These are phyloP conservation scores for Ogataea hybrid DNA, from an alignment of 1,139 yeast genomes.

Conservation along the genomic window DNA sequence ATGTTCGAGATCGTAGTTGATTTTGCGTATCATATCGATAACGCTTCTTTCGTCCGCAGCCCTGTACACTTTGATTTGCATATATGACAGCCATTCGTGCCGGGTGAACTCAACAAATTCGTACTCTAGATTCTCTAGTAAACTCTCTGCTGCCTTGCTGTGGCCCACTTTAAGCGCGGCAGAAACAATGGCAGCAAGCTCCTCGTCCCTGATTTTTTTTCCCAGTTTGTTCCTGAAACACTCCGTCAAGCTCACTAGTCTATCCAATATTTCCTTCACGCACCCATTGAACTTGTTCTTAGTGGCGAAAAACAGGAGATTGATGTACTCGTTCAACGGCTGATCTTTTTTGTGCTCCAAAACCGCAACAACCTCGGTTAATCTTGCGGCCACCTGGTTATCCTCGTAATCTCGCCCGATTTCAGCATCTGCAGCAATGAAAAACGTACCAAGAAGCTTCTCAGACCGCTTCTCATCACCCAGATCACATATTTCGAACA, in stretches of 20 bases:
- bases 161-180: slow-evolving; percentile 26
- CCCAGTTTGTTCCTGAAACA: slow-evolving; percentile 13
- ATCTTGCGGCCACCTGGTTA: slow-evolving; percentile 22
- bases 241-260: slow-evolving; percentile 21
- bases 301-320: slow-evolving; percentile 28
- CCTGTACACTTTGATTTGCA: slow-evolving; percentile 23
- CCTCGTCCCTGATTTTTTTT: slow-evolving; percentile 23
- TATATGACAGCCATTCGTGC: slow-evolving; percentile 27
- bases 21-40: slow-evolving; percentile 9
- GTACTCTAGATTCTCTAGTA: slow-evolving; percentile 16
- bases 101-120: slow-evolving; percentile 17
- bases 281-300: slow-evolving; percentile 28
- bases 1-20: slow-evolving; percentile 17
- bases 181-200: slow-evolving; percentile 25
- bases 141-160: slow-evolving; percentile 15
- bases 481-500: slow-evolving; percentile 23
- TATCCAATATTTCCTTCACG: slow-evolving; percentile 19
- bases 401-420: slow-evolving; percentile 28
- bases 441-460: slow-evolving; percentile 22
- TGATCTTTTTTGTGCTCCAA: slow-evolving; percentile 18
- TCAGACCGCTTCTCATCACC: slow-evolving; percentile 9
- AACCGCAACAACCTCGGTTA: slow-evolving; percentile 19
- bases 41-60: slow-evolving; percentile 10
- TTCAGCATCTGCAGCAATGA: slow-evolving; percentile 30
- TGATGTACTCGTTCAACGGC: slow-evolving; percentile 27